Percentiles rank a stretch among this genome's conserved stretches.
phyloP scores from a whole-genome alignment of 1,284 basidiomycete genomes.

The Trichosporon asahii region DNA sequence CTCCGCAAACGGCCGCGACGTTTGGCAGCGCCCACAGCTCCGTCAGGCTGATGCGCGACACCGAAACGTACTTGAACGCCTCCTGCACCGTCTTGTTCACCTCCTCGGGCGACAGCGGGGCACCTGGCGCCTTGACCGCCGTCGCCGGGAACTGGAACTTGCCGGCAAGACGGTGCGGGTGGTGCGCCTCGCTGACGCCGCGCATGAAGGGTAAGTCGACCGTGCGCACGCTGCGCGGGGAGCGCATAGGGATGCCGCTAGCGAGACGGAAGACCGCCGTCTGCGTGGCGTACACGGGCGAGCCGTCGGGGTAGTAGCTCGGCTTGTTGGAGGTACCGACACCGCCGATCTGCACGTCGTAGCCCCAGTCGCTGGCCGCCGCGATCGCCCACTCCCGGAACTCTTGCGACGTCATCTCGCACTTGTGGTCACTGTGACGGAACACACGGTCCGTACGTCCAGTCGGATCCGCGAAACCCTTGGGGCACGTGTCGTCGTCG shows the following conservation, averaged over 20 bases:
- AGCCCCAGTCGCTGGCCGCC: slow-evolving; percentile 67
- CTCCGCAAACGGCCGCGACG: slow-evolving; percentile 63
- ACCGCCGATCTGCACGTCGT: slow-evolving; percentile 48
- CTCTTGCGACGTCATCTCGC: slow-evolving; percentile 84
- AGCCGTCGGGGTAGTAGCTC: slow-evolving; percentile 46
- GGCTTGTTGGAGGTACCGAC: slow-evolving; percentile 49
- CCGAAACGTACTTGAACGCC: slow-evolving; percentile 58
- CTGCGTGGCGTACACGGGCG: slow-evolving; percentile 62
- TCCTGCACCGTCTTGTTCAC: slow-evolving; percentile 59
- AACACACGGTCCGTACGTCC: slow-evolving; percentile 60
- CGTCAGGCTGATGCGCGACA: slow-evolving; percentile 56
- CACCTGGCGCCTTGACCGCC: slow-evolving; percentile 26
- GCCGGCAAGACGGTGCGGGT: slow-evolving; percentile 54
- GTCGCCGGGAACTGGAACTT: slow-evolving; percentile 56
- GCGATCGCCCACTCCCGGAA: slow-evolving; percentile 66
- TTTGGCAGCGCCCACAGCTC: slow-evolving; percentile 68
- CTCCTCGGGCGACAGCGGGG: slow-evolving; percentile 53
- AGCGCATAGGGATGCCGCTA: slow-evolving; percentile 44
- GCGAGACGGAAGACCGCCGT: slow-evolving; percentile 63
- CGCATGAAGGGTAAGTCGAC: slow-evolving; percentile 49
- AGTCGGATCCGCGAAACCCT: slow-evolving; percentile 74
- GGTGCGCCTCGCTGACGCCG: slow-evolving; percentile 35
- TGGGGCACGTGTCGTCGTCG: slow-evolving; percentile 43
- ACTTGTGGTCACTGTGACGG: slow-evolving; percentile 80
- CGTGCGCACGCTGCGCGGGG: slow-evolving; percentile 49